Base-by-base conservation (phyloP, 805 yeast genomes). In the Zygosaccharomyces kombuchaensis region DNA sequence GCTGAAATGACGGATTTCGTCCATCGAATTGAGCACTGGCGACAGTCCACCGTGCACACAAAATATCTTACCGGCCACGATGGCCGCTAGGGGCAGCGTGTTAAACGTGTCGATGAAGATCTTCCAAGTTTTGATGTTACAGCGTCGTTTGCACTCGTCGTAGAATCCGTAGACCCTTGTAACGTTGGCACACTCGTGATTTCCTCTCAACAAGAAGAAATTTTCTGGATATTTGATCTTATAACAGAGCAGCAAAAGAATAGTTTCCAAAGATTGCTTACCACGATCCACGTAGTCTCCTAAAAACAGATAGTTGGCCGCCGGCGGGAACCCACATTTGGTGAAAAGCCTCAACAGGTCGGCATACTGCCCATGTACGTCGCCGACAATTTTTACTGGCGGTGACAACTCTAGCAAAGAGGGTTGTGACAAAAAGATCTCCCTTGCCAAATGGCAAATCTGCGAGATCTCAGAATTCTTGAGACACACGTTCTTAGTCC, bases 261-360 rank as follows among this genome's bases (percentile, higher is more conserved):
- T 89, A 0, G 99, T 93, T 65, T 93, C 99, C 46, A 93, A 71
- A 3, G 95, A 84, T 68, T 93, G 99, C 67, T 93, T 93, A 47
- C 99, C 99, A 55, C 99, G 77, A 69, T 93, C 99, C 39, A 93
- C 99, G 66, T 93, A 93, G 69, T 93, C 99, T 23, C 99, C 99
- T 38, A 93, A 68, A 58, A 93, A 91, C 54, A 93, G 70, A 67
- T 89, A 93, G 66, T 93, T 93, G 10, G 96, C 80, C 51, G 84
- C 78, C 1, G 98, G 98, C 4, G 99, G 99, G 68, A 91, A 87
- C 17, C 99, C 99, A 71, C 98, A 90, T 70, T 89, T 84, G 46
- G 95, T 88, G 68, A 93, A 88, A 48, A 93, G 76, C 54, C 99
- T 78, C 53, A 93, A 80, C 51, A 93, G 73, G 68, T 93, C 99